A percentile compares a stretch with the other conserved stretches of the same genome.
Conservation (phyloP, 371 early-diverging fungal genomes). For the Mortierella sp. region DNA sequence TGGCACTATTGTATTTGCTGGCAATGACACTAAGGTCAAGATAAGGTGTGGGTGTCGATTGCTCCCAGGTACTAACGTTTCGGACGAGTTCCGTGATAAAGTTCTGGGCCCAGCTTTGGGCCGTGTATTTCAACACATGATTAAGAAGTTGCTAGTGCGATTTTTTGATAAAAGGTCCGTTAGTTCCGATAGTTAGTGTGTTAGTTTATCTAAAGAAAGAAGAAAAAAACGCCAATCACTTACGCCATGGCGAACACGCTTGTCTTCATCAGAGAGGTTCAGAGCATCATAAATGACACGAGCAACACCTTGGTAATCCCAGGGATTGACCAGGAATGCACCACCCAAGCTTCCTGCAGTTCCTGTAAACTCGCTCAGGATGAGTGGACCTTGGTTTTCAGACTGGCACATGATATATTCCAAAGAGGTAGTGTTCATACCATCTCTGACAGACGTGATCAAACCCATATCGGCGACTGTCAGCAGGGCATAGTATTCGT, state of each 20-base stretch:
- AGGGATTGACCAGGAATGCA: constrained; percentile 96
- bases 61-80: constrained; percentile 61
- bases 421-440: constrained; percentile 99
- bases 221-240: not conserved
- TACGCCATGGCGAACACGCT: constrained; percentile 79
- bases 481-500: constrained; percentile 96
- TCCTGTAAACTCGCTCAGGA: constrained; percentile 98
- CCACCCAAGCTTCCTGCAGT: constrained; percentile 94
- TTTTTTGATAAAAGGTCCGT: not conserved
- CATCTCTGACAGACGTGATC: constrained; percentile 97
- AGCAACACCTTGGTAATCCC: constrained; percentile 96
- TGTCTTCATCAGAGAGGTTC: constrained; percentile 84
- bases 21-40: constrained; percentile 64
- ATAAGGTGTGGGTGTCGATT: constrained; percentile 76
- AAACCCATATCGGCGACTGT: constrained; percentile 94
- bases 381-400: constrained; percentile 91
- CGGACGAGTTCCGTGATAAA: constrained; percentile 77
- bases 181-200: too few species aligned
- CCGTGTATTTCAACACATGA: constrained; percentile 92
- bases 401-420: constrained; percentile 99
- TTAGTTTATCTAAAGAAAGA: not conserved
- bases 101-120: constrained; percentile 91
- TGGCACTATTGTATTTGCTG: constrained; percentile 63
- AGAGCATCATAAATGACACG: constrained; percentile 92
- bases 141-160: constrained; percentile 78